A percentile compares a stretch with the other conserved stretches of the same genome.
phyloP scores from a whole-genome alignment of 2,329 filamentous ascomycete genomes.

The Metarhizium humberi region DNA sequence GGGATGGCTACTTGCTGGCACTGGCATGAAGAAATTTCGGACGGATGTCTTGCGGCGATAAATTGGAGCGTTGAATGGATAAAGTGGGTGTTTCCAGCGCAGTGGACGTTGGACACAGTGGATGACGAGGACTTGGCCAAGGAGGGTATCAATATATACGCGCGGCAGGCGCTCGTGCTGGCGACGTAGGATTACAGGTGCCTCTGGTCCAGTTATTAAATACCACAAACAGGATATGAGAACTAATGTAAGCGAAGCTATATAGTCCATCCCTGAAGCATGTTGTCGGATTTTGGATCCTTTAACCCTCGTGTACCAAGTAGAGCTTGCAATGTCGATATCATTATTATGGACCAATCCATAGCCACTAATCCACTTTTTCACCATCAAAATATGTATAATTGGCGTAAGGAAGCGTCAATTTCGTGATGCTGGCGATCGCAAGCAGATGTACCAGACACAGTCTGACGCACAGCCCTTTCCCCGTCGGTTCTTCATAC shows the following conservation, averaged over 20 bases:
- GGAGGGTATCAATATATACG: constrained; percentile 12
- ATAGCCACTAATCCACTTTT: no score
- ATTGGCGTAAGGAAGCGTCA: no score
- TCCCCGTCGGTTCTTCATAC: no score
- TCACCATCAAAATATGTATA: no score
- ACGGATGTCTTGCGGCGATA: not conserved
- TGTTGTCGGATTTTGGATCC: no score
- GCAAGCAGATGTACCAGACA: no score
- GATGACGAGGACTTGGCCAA: constrained; percentile 14
- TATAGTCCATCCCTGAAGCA: no score
- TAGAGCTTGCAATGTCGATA: no score
- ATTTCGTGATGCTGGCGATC: no score
- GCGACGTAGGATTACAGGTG: not conserved
- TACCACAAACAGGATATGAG: not conserved
- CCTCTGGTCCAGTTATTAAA: not conserved
- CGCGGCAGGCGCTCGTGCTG: constrained; percentile 7
- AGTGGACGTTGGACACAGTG: constrained; percentile 10
- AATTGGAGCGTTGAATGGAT: not conserved
- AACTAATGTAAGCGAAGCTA: not conserved
- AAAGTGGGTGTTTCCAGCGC: constrained; percentile 1
- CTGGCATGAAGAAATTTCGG: constrained; percentile 7
- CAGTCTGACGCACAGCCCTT: no score
- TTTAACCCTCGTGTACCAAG: no score
- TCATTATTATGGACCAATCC: no score
- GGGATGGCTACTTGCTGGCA: constrained; percentile 8